These are phyloP conservation scores for Picea glauca DNA, from an alignment of 75 land plant genomes.

Conservation along the genomic window DNA sequence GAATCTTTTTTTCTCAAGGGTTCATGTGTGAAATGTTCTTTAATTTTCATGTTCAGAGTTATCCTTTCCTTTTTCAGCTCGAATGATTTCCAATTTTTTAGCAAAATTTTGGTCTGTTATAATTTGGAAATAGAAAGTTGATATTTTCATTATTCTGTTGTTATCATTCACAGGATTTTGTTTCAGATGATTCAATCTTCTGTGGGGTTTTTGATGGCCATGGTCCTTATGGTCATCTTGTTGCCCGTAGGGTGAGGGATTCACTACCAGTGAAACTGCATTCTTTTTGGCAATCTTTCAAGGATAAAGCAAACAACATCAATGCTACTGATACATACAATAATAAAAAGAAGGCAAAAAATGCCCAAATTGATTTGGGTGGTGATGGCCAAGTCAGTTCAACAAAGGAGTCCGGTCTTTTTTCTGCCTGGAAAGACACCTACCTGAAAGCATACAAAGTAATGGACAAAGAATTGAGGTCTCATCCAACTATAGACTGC, in stretches of 20 bases:
- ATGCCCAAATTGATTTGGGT: neutral
- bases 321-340: neutral
- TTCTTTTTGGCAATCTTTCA: constrained; percentile 19
- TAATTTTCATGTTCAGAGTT: neutral
- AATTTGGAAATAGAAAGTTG: neutral
- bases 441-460: constrained; percentile 52
- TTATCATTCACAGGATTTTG: constrained; percentile 7
- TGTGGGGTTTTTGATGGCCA: constrained; percentile 59
- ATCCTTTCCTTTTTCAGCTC: neutral
- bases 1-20: neutral
- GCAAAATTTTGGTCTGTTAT: neutral
- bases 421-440: constrained; percentile 41
- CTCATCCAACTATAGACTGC: constrained; percentile 57
- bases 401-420: constrained; percentile 7
- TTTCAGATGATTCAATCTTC: constrained; percentile 24
- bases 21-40: neutral
- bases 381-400: constrained; percentile 1
- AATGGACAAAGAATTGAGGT: constrained; percentile 64
- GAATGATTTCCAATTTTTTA: neutral
- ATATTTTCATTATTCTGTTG: constrained; percentile 9
- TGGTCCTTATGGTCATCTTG: constrained; percentile 49
- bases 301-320: constrained; percentile 3
- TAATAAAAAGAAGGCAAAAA: constrained; percentile 5
- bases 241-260: constrained; percentile 47
- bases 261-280: constrained; percentile 43